Percentiles rank a stretch among this genome's conserved stretches.
Conservation (phyloP, 2,329 filamentous ascomycete species). For the Cercospora canescens region DNA sequence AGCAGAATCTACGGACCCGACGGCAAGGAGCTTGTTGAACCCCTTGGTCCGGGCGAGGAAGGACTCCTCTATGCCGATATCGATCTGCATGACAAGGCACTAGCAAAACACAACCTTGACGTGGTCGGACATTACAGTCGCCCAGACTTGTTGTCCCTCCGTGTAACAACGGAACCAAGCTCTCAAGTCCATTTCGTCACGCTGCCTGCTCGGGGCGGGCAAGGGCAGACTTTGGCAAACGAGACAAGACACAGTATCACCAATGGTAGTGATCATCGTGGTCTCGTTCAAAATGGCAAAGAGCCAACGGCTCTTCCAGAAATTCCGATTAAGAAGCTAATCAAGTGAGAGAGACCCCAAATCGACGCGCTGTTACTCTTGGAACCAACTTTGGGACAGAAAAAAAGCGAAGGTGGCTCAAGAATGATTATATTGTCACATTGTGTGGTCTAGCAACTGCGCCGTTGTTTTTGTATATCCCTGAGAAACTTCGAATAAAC, state of each 20-base stretch:
- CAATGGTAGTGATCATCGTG: neutral
- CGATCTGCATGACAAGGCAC: constrained; percentile 9
- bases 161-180: constrained; percentile 7
- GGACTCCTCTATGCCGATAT: constrained; percentile 11
- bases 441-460: too few relatives aligned
- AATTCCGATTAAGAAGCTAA: neutral
- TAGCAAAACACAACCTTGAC: constrained; percentile 14
- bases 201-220: neutral
- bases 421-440: too few relatives aligned
- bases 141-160: constrained; percentile 10
- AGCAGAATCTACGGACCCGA: constrained; percentile 11
- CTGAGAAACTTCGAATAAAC: too few relatives aligned
- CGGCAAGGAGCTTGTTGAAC: constrained; percentile 2
- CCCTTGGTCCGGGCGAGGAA: constrained; percentile 9
- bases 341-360: neutral
- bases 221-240: neutral
- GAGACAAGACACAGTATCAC: neutral
- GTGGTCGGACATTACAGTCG: constrained; percentile 16
- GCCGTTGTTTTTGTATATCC: too few relatives aligned
- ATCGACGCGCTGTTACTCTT: neutral
- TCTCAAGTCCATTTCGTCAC: constrained; percentile 8
- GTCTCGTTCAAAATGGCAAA: neutral
- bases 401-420: too few relatives aligned
- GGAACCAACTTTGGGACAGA: too few relatives aligned
- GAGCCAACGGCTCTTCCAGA: neutral